These are phyloP conservation scores for Cordyceps cicadae DNA, from an alignment of 2,329 filamentous ascomycete species.

Conservation along the genomic window DNA sequence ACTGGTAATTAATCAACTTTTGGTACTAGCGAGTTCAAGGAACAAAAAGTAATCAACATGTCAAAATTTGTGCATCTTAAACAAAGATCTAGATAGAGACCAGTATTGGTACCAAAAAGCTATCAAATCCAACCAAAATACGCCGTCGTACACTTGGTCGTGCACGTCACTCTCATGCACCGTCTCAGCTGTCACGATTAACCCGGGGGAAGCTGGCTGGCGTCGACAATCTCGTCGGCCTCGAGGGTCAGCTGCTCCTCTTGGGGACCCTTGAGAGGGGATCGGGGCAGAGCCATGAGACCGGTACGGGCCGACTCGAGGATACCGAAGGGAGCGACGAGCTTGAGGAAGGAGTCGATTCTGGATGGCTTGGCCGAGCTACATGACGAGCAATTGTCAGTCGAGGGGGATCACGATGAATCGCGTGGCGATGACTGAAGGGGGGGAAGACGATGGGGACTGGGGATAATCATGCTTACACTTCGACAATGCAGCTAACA, in stretches of 20 bases:
- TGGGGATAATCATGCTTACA: conserved; percentile 53
- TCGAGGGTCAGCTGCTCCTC: conserved; percentile 71
- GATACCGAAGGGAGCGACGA: conserved; percentile 89
- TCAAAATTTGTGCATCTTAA: conserved; percentile 5
- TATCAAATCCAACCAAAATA: conserved; percentile 13
- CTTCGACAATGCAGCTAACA: conserved; percentile 95
- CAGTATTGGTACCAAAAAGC: conserved; percentile 5
- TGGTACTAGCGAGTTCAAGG: neutral
- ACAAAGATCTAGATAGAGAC: conserved; percentile 5
- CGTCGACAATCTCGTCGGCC: conserved; percentile 89
- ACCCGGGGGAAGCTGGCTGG: conserved; percentile 85
- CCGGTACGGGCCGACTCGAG: conserved; percentile 92
- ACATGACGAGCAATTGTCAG: conserved; percentile 18
- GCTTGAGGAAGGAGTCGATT: conserved; percentile 96
- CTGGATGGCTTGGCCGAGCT: conserved; percentile 86
- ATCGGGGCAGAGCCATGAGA: conserved; percentile 92
- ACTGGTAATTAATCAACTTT: neutral
- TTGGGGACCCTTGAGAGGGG: conserved; percentile 68
- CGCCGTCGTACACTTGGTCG: conserved; percentile 15
- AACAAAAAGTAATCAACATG: neutral
- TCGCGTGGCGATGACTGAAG: neutral
- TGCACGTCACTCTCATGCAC: neutral
- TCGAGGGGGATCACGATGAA: conserved; percentile 7
- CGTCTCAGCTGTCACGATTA: conserved; percentile 34
- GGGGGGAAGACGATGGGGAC: neutral